A percentile compares a stretch with the other conserved stretches of the same genome.
Evolutionary conservation across 768 basidiomycete species (phyloP).

Genomic region (Pholiota molesta): DNA sequence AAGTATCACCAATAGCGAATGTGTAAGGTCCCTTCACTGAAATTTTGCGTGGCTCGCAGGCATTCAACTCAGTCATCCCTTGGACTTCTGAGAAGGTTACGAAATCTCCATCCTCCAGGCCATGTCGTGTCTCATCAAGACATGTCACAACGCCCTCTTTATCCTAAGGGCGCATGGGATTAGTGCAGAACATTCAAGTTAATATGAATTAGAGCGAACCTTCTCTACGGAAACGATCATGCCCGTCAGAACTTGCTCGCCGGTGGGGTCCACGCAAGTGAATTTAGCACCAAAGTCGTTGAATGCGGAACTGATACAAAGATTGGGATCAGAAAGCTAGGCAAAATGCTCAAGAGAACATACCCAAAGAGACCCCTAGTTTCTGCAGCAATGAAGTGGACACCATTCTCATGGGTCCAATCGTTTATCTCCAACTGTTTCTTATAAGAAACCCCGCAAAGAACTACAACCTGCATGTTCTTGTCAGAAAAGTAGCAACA

Average conservation of each 20-base stretch:
- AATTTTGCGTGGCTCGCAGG: conserved; percentile 88
- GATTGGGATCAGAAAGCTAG: neutral
- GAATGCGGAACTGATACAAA: conserved; percentile 73
- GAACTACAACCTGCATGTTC: conserved; percentile 74
- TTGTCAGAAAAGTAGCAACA: conserved; percentile 7
- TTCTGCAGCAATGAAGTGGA: conserved; percentile 91
- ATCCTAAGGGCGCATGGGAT: conserved; percentile 49
- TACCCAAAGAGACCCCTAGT: conserved; percentile 95
- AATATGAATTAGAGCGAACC: conserved; percentile 39
- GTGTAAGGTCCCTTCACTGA: conserved; percentile 97
- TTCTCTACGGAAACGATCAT: conserved; percentile 96
- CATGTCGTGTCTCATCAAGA: conserved; percentile 95
- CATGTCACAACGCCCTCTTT: conserved; percentile 94
- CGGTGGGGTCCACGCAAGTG: conserved; percentile 96
- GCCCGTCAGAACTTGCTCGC: conserved; percentile 89
- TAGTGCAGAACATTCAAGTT: neutral
- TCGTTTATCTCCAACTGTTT: conserved; percentile 96
- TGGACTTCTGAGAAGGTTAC: conserved; percentile 96
- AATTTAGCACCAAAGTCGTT: conserved; percentile 97
- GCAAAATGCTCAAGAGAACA: conserved; percentile 17
- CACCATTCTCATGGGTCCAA: conserved; percentile 88
- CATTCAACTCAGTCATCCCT: conserved; percentile 92
- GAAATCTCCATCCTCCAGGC: conserved; percentile 97
- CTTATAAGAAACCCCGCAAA: conserved; percentile 74
- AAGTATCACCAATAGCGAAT: conserved; percentile 93